Evolutionary conservation across 2,329 filamentous ascomycete species (phyloP), one percentile per base, ranked within the genome.

Genomic region (Keithomyces neogunnii): DNA sequence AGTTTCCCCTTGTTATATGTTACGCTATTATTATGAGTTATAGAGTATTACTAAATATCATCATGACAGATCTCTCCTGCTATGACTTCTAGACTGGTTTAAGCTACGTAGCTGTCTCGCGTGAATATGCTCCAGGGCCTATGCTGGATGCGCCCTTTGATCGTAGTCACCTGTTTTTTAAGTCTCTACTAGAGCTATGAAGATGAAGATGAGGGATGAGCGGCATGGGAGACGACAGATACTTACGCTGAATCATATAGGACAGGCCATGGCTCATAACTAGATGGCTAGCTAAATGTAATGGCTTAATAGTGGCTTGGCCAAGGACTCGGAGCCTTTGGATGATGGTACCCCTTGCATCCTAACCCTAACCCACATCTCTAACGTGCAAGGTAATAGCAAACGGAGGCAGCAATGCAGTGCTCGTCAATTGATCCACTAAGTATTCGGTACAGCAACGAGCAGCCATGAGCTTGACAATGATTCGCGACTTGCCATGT

Each of bases 151-250:
- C 39, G 1, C 39, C 45, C 45, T 49, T 48, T 49, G 40, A 52
- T 44, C 33, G 42, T 8, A 46, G 49, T 52, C 51, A 43, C 35
- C 47, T 47, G 29, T 31, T 39, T 3, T 53, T 50, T 36, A 30
- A 1, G 31, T 53, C 47, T 43, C 51, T 43, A 29, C 35, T 43
- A 38, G 51, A 53, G 43, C 47, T 26, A 53, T 50, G 32, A 50
- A 52, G 46, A 52, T 52, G 39, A 46, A 49, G 43, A 52, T 49
- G 47, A 49, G 51, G 43, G 47, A 53, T 48, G 36, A 53, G 45
- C 9, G 50, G 48, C 51, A 50, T 53, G 1, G 36, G 45, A 53
- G 36, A 43, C 39, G 38, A 45, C 48, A 53, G 48, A 48, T 53
- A 2, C 48, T 53, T 13, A 50, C 36, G 9, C 46, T 49, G 51